A percentile compares a stretch with the other conserved stretches of the same genome.
phyloP scores from a whole-genome alignment of 805 yeast genomes.

The Yamadazyma akitaensis region DNA sequence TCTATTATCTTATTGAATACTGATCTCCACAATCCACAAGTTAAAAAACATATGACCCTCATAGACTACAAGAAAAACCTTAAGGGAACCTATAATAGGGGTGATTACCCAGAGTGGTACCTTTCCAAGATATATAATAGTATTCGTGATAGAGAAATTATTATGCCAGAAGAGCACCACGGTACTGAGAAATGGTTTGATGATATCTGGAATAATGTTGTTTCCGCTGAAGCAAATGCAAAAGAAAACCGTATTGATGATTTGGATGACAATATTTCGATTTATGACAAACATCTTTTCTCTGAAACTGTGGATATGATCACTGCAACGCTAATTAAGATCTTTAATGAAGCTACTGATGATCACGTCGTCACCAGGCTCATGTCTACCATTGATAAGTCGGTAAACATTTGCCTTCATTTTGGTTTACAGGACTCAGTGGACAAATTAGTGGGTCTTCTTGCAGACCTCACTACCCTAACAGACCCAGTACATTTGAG shows the following conservation, averaged over 20 bases:
- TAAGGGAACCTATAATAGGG: slow-evolving; percentile 71
- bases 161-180: slow-evolving; percentile 97
- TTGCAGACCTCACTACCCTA: slow-evolving; percentile 69
- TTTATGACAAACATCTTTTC: slow-evolving; percentile 73
- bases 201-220: slow-evolving; percentile 72
- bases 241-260: slow-evolving; percentile 16
- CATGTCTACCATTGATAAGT: slow-evolving; percentile 83
- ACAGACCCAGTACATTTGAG: slow-evolving; percentile 27
- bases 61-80: slow-evolving; percentile 78
- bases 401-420: slow-evolving; percentile 70
- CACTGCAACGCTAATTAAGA: slow-evolving; percentile 68
- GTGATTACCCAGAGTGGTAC: slow-evolving; percentile 85
- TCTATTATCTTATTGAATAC: slow-evolving; percentile 94
- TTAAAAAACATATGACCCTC: slow-evolving; percentile 85
- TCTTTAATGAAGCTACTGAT: slow-evolving; percentile 85
- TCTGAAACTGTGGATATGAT: slow-evolving; percentile 59
- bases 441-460: slow-evolving; percentile 62
- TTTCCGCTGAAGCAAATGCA: slow-evolving; percentile 42
- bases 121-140: slow-evolving; percentile 75
- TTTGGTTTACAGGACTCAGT: slow-evolving; percentile 55
- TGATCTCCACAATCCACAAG: slow-evolving; percentile 88
- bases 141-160: slow-evolving; percentile 81
- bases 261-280: slow-evolving; percentile 30
- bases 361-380: slow-evolving; percentile 85
- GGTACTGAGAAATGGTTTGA: slow-evolving; percentile 92